phyloP scores from a whole-genome alignment of 1,284 basidiomycete genomes.

The Malassezia obtusa region DNA sequence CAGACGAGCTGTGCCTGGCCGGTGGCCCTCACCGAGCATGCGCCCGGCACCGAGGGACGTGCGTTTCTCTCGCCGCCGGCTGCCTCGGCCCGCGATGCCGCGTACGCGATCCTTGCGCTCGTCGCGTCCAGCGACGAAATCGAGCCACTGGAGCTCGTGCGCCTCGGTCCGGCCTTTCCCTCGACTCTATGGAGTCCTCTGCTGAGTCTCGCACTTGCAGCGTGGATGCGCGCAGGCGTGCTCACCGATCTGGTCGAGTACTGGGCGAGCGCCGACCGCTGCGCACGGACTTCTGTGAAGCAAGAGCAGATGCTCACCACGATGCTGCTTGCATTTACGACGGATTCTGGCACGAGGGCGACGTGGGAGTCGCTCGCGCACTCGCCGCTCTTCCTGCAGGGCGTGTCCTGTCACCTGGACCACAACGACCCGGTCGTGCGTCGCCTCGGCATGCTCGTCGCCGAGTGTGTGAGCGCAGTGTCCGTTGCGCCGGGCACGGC shows the following conservation, averaged over 20 bases:
- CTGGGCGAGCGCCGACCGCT: slow-evolving; percentile 6
- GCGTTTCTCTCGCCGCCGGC: slow-evolving; percentile 9
- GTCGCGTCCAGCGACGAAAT: not conserved
- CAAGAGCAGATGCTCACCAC: slow-evolving; percentile 2
- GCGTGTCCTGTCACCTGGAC: slow-evolving; percentile 61
- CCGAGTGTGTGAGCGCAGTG: slow-evolving; percentile 54
- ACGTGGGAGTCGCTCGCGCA: slow-evolving; percentile 33
- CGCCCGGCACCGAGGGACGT: slow-evolving; percentile 10
- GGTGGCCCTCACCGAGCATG: not conserved
- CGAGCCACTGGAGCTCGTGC: not conserved
- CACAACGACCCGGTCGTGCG: slow-evolving; percentile 60
- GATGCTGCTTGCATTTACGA: not conserved
- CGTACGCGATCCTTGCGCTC: not conserved
- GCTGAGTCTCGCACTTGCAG: not conserved
- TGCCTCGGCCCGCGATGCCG: not conserved
- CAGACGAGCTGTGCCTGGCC: not conserved
- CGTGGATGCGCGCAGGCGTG: not conserved
- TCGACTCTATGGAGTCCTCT: not conserved
- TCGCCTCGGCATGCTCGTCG: slow-evolving; percentile 84
- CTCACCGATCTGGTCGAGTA: not conserved
- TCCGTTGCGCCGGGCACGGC: slow-evolving; percentile 46
- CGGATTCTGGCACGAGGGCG: not conserved
- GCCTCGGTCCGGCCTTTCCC: not conserved
- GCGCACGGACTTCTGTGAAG: not conserved
- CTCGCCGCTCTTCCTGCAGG: slow-evolving; percentile 61